Conservation (phyloP, 1,284 basidiomycete genomes). For the Wolfiporia cocos region DNA sequence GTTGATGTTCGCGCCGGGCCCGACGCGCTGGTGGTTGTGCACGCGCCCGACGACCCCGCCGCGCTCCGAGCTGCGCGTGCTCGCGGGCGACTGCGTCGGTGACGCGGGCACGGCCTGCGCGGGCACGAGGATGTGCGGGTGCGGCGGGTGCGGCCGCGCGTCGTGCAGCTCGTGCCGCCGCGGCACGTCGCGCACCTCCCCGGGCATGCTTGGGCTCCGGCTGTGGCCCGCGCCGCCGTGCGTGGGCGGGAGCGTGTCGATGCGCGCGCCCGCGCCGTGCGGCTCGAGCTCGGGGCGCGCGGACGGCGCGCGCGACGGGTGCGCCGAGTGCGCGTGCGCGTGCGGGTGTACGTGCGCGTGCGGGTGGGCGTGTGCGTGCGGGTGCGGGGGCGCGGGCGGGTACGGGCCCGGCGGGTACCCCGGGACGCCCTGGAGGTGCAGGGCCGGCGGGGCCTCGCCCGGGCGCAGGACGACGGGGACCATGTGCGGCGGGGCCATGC, state of each 20-base stretch:
- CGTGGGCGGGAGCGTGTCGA: constrained; percentile 20
- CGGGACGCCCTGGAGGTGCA: no score
- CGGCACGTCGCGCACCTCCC: constrained; percentile 16
- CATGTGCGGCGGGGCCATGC: constrained; percentile 36
- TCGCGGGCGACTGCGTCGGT: constrained; percentile 18
- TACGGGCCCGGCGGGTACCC: no score
- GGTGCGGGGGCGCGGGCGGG: constrained; percentile 22
- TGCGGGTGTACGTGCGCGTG: constrained; percentile 29
- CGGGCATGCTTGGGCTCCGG: constrained; percentile 21
- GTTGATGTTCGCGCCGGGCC: constrained; percentile 53
- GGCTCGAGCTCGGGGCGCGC: constrained; percentile 20
- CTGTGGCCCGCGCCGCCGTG: constrained; percentile 19
- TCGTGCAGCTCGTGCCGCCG: constrained; percentile 19
- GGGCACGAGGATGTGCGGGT: constrained; percentile 16
- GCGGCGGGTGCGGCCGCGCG: constrained; percentile 12
- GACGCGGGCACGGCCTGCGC: constrained; percentile 18
- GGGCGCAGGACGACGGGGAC: constrained; percentile 25
- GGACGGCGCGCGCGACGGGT: constrained; percentile 25
- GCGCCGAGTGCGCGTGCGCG: constrained; percentile 35
- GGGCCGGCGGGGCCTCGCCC: constrained; percentile 32
- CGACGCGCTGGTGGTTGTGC: constrained; percentile 64
- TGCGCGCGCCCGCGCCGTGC: constrained; percentile 13
- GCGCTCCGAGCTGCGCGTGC: constrained; percentile 13
- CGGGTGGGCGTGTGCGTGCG: constrained; percentile 31
- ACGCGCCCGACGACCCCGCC: constrained; percentile 27